phyloP scores from a whole-genome alignment of 129 eudicot species.

The Tagetes patula region DNA sequence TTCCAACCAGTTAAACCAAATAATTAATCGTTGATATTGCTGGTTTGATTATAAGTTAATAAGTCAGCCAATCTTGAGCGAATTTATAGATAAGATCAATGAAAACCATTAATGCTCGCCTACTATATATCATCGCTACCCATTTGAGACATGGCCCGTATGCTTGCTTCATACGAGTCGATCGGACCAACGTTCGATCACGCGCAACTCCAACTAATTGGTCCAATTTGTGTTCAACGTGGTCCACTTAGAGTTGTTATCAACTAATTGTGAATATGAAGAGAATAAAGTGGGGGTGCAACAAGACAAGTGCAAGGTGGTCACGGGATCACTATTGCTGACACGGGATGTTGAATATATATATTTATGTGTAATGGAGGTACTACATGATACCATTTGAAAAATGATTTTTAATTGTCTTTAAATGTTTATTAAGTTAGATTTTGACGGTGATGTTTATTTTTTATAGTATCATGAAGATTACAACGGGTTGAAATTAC shows the following conservation, averaged over 20 bases:
- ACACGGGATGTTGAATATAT: conserved; percentile 16
- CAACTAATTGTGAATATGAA: background rate
- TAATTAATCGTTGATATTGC: no score
- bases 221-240: background rate
- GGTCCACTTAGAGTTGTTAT: background rate
- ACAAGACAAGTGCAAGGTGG: conserved; percentile 29
- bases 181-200: background rate
- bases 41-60: no score
- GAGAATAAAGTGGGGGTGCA: conserved; percentile 20
- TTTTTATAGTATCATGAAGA: conserved; percentile 19
- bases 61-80: no score
- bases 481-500: background rate
- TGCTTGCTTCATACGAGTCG: background rate
- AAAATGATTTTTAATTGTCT: background rate
- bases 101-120: background rate
- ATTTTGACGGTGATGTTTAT: background rate
- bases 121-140: background rate
- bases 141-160: no score
- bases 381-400: conserved; percentile 8
- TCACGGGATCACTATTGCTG: conserved; percentile 22
- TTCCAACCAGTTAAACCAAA: no score
- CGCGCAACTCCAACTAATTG: background rate
- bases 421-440: background rate
- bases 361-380: conserved; percentile 19
- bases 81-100: no score